Conservation (phyloP, 2,329 filamentous ascomycete species). For the Monilinia fructicola region DNA sequence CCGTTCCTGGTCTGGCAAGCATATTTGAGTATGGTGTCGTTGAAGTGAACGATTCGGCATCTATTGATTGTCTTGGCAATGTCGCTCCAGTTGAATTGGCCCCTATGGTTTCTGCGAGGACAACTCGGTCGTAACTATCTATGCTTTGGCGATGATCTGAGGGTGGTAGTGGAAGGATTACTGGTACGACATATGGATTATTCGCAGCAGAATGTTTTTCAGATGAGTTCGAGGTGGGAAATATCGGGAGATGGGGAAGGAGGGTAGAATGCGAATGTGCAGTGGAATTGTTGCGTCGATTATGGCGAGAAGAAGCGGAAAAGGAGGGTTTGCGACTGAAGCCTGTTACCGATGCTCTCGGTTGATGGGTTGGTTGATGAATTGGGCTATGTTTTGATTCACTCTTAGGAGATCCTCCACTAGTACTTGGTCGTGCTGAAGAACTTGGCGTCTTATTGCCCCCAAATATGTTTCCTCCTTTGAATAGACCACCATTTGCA, state of each 20-base stretch:
- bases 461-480: slow-evolving; percentile 31
- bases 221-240: slow-evolving; percentile 24
- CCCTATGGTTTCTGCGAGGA: slow-evolving; percentile 27
- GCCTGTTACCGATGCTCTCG: slow-evolving; percentile 46
- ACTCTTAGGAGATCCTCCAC: slow-evolving; percentile 32
- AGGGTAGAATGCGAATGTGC: slow-evolving; percentile 25
- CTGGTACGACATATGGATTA: slow-evolving; percentile 26
- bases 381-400: slow-evolving; percentile 29
- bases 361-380: slow-evolving; percentile 19
- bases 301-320: slow-evolving; percentile 40
- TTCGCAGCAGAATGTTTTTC: slow-evolving; percentile 31
- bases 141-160: slow-evolving; percentile 17
- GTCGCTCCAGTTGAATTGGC: slow-evolving; percentile 18
- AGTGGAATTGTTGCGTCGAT: slow-evolving; percentile 45
- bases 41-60: slow-evolving; percentile 32
- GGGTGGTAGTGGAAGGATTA: slow-evolving; percentile 11
- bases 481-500: slow-evolving; percentile 29
- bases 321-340: slow-evolving; percentile 56
- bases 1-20: slow-evolving; percentile 37
- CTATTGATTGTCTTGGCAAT: slow-evolving; percentile 8
- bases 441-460: slow-evolving; percentile 35
- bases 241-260: slow-evolving; percentile 15
- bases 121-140: slow-evolving; percentile 32
- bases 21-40: slow-evolving; percentile 38
- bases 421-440: slow-evolving; percentile 36